phyloP scores from a whole-genome alignment of 192 early-diverging fungal species.

The Backusella psychrophila region DNA sequence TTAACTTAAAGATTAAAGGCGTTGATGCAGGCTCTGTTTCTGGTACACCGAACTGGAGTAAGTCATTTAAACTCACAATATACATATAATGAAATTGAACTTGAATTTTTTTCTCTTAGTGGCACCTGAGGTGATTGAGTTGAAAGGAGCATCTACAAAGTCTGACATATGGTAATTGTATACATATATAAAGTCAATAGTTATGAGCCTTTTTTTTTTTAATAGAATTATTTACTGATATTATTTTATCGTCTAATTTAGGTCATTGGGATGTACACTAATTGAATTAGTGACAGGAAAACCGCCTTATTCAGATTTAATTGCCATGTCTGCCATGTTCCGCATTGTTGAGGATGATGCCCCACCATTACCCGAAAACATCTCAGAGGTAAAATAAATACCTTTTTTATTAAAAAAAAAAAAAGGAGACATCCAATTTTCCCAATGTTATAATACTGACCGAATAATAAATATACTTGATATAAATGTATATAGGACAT shows the following conservation, averaged over 20 bases:
- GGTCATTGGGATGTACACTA: conserved; percentile 90
- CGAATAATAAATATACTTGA: background rate
- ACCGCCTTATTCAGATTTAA: conserved; percentile 84
- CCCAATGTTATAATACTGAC: background rate
- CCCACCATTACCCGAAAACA: conserved; percentile 80
- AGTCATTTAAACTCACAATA: conserved; percentile 14
- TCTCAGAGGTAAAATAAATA: conserved; percentile 51
- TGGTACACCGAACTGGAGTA: conserved; percentile 84
- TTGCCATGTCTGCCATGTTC: conserved; percentile 90
- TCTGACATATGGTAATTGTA: conserved; percentile 85
- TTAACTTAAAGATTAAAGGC: conserved; percentile 74
- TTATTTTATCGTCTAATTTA: background rate
- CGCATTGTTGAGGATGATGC: conserved; percentile 91
- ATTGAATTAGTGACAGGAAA: conserved; percentile 92
- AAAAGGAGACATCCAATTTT: background rate
- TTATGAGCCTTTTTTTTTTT: background rate
- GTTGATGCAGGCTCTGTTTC: conserved; percentile 68
- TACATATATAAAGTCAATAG: background rate
- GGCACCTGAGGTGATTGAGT: conserved; percentile 91
- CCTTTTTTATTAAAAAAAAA: background rate
- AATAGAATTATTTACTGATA: background rate
- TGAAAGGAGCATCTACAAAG: conserved; percentile 81
- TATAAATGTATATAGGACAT: conserved; percentile 47
- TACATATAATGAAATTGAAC: background rate
- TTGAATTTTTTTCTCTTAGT: conserved; percentile 30